Percentiles rank a stretch among this genome's conserved stretches.
phyloP scores from a whole-genome alignment of 2,329 filamentous ascomycete genomes.

The Aspergillus sp. region DNA sequence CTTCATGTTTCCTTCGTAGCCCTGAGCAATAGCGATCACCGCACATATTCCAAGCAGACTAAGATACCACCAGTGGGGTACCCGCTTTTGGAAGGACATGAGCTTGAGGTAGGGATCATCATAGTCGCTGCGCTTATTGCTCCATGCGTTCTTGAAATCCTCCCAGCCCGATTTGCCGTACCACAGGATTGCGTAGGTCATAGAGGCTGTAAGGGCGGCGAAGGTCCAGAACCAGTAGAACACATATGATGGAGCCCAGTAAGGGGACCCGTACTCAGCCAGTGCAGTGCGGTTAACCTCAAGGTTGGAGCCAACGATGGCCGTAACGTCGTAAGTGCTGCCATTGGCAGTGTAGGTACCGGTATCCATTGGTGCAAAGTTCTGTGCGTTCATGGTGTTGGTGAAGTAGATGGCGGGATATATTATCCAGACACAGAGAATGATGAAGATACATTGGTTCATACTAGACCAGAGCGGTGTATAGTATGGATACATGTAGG shows the following conservation, averaged over 20 bases:
- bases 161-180: not conserved
- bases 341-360: not conserved
- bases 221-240: not conserved
- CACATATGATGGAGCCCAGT: not conserved
- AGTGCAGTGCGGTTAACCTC: not conserved
- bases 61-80: not conserved
- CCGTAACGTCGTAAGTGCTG: not conserved
- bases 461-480: not conserved
- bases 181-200: not conserved
- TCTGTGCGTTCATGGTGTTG: not conserved
- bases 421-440: not conserved
- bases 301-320: not conserved
- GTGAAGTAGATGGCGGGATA: not conserved
- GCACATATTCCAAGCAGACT: not conserved
- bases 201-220: not conserved
- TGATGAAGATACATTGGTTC: not conserved
- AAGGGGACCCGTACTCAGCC: not conserved
- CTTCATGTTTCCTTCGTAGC: not conserved
- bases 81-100: not conserved
- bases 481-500: not conserved
- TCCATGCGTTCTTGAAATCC: not conserved
- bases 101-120: not conserved
- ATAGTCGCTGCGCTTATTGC: not conserved
- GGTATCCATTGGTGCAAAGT: not conserved
- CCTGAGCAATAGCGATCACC: not conserved